Evolutionary conservation across 441 rosid species (phyloP), one percentile per base, ranked within the genome.

Genomic region (Aquilaria agallochum): DNA sequence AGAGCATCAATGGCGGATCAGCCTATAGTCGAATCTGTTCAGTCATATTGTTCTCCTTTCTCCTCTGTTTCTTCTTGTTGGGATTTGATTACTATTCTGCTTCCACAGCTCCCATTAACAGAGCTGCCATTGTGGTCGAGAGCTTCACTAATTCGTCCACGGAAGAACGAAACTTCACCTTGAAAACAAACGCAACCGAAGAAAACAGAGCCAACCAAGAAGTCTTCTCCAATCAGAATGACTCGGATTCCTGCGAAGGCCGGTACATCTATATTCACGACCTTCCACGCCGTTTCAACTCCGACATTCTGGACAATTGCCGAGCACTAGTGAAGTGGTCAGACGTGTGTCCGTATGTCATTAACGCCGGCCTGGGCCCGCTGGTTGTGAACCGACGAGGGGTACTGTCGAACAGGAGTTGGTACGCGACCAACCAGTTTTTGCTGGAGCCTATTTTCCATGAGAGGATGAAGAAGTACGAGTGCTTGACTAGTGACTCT

Each of bases 391-490:
- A 68, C 31, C 60, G 68, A 11, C 66, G 50, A 27, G 55, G 53
- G 31, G 73, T 76, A 53, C 59, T 81, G 54, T 55, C 51, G 4
- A 46, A 59, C 13, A 53, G 55, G 1, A 63, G 74, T 47, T 81
- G 86, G 83, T 81, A 57, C 31, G 61, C 62, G 31, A 82, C 86
- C 10, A 70, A 80, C 55, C 89, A 80, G 61, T 83, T 83, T 68
- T 31, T 64, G 8, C 34, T 81, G 34, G 86, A 75, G 59, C 57
- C 74, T 31, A 79, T 81, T 5, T 81, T 83, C 53, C 79, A 53
- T n/a, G 58, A 64, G 31, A 68, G 80, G 63, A 84, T 90, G 81
- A 78, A 83, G 69, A 71, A 65, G 8, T 84, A 90, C 68, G 34
- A 69, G 47, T 88, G 95, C 32, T 73, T 84, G 51, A 87, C 92